Evolutionary conservation across 352 stramenopile genomes (phyloP).

Genomic region (Phytophthora citrophthora): DNA sequence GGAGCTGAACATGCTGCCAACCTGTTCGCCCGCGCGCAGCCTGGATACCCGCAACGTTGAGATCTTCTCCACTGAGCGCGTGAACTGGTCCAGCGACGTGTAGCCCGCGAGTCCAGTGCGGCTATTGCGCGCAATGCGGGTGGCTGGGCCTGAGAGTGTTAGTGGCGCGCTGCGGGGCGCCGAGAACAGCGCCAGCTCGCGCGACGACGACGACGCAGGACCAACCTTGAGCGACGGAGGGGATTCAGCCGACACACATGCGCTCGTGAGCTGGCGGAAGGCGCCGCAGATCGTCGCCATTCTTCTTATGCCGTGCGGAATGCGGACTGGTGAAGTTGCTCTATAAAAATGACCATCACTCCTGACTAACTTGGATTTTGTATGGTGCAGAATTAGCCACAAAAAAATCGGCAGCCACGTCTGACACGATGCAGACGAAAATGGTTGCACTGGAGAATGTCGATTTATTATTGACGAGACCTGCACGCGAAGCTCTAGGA

Average conservation of each 20-base stretch:
- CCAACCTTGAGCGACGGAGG: slow-evolving; percentile 33
- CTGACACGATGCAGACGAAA: neutral
- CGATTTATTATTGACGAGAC: slow-evolving; percentile 16
- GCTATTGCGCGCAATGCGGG: slow-evolving; percentile 21
- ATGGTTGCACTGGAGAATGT: neutral
- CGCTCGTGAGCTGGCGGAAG: slow-evolving; percentile 43
- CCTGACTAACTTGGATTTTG: slow-evolving; percentile 17
- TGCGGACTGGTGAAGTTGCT: slow-evolving; percentile 33
- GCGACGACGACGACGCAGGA: slow-evolving; percentile 34
- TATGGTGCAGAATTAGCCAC: slow-evolving; percentile 12
- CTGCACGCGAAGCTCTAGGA: neutral
- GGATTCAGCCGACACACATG: slow-evolving; percentile 47
- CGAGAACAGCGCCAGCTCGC: slow-evolving; percentile 30
- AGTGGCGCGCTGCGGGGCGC: slow-evolving; percentile 3
- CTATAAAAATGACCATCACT: slow-evolving; percentile 29
- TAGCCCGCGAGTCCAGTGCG: slow-evolving; percentile 16
- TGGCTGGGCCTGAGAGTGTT: slow-evolving; percentile 11
- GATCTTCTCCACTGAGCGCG: slow-evolving; percentile 56
- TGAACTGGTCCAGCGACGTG: slow-evolving; percentile 45
- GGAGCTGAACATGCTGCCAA: slow-evolving; percentile 53
- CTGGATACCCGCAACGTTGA: slow-evolving; percentile 52
- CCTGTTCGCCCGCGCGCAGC: slow-evolving; percentile 24
- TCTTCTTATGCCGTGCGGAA: slow-evolving; percentile 9
- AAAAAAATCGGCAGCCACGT: slow-evolving; percentile 3
- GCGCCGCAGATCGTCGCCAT: slow-evolving; percentile 55